Evolutionary conservation across 306 rosid genomes (phyloP), one percentile per base, ranked within the genome.

Genomic region (Neltuma alba): DNA sequence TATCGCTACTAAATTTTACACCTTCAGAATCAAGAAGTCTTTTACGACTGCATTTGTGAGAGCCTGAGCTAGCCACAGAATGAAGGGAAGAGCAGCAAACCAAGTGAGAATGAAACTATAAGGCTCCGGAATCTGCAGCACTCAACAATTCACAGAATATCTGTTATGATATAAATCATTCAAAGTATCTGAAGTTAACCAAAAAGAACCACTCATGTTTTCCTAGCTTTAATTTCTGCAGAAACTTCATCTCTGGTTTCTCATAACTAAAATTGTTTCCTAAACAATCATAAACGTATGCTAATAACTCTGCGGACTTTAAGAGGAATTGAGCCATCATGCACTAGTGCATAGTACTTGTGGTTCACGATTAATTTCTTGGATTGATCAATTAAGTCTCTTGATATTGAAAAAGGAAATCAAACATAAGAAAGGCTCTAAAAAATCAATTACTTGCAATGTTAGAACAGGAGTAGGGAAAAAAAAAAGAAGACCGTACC

Each of bases 101-200:
- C 99, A 95, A 20, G 99, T 95, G 85, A 95, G 91, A 73, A 92
- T 91, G 89, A 95, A 92, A 79, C 98, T 90, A 87, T 62, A 92
- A 37, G 99, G 99, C 87, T 95, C 99, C 4, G 99, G 97, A 52
- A 95, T 89, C 99, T 95, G 91, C 92, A 81, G 91, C 92, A 81
- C 27, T 60, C 71, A 83, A 81, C 79, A 86, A 78, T 72, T 47
- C 64, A 74, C 33, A 66, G 58, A n/a, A 79, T 7, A 61, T n/a
- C n/a, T n/a, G n/a, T n/a, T n/a, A n/a, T n/a, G n/a, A n/a, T n/a
- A n/a, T n/a, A n/a, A n/a, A n/a, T n/a, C n/a, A n/a, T n/a, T n/a
- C n/a, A n/a, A n/a, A n/a, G n/a, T n/a, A n/a, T n/a, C n/a, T n/a
- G n/a, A n/a, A n/a, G n/a, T n/a, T n/a, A n/a, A n/a, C n/a, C n/a